Base-by-base conservation (phyloP, 2,329 filamentous ascomycete genomes). In the Truncatella angustata region DNA sequence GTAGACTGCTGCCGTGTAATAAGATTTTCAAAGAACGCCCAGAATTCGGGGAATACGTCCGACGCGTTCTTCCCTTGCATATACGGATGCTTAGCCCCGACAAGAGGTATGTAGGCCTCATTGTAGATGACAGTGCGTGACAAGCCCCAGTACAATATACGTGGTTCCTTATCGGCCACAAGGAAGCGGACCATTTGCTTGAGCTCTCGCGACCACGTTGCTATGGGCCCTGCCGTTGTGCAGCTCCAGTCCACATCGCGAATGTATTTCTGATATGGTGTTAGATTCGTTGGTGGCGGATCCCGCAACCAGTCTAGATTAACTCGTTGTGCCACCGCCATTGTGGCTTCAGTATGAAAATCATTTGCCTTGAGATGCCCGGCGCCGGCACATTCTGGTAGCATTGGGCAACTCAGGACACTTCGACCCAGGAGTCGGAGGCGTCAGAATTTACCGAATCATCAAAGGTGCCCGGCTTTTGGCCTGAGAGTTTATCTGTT, bases 151-250 rank as follows among this genome's bases (percentile, higher is more conserved):
- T 69, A 72, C 20, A 73, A 43, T 2, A 68, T 64, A 4, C 58
- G 62, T 11, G 71, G 68, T 11, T 59, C 58, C 26, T 63, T 66
- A 52, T 73, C 70, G n/a, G 60, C 62, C 56, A 72, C 61, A 6
- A 70, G 54, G 21, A 72, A 58, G 49, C 66, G 66, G 7, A 65
- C 62, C 35, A 63, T 59, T 7, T 72, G 68, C 21, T 72, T 67
- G 7, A 78, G 70, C 20, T 71, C 66, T 0, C 62, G 36, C 1
- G 67, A 58, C 75, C 75, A 78, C 26, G 49, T 58, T 4, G 57
- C 53, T 53, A 73, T 69, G 2, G 69, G 66, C 1, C 75, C 76
- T 2, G 77, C 56, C 4, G 66, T 63, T 0, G 74, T 76, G 5
- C 61, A 58, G 6, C 56, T 61, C 75, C 75, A 79, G 53, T 77